Evolutionary conservation across 768 basidiomycete species (phyloP).

Genomic region (Galerina marginata): DNA sequence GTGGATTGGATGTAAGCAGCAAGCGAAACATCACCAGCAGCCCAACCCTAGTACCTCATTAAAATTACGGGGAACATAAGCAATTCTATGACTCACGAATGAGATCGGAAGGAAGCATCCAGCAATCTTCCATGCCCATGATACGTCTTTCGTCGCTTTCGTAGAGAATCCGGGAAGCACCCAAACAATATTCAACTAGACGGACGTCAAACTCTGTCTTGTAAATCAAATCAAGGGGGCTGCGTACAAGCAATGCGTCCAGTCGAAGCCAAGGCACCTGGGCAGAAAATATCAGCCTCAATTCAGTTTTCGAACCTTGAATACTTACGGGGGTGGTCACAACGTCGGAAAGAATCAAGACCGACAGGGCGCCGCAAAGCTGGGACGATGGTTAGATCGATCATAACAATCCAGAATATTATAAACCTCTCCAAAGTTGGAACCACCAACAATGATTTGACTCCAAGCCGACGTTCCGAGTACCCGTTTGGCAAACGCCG

Average conservation of each 20-base stretch:
- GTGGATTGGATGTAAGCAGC: slow-evolving; percentile 39
- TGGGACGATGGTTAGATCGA: background rate
- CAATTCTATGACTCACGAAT: slow-evolving; percentile 19
- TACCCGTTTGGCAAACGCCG: slow-evolving; percentile 36
- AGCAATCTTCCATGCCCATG: slow-evolving; percentile 38
- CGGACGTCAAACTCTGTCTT: background rate
- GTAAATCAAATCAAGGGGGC: background rate
- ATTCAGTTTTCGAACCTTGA: background rate
- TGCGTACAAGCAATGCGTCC: slow-evolving; percentile 31
- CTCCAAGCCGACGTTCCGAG: slow-evolving; percentile 36
- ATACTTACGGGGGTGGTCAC: slow-evolving; percentile 33
- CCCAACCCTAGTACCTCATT: slow-evolving; percentile 33
- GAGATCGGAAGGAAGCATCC: slow-evolving; percentile 39
- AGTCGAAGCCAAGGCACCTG: slow-evolving; percentile 37
- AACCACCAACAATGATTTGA: slow-evolving; percentile 40
- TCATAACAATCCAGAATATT: too few relatives aligned
- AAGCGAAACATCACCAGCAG: slow-evolving; percentile 40
- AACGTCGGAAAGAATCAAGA: slow-evolving; percentile 33
- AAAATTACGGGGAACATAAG: background rate
- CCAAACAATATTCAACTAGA: slow-evolving; percentile 37
- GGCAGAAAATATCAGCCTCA: background rate
- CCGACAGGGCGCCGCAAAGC: slow-evolving; percentile 34
- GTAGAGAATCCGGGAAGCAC: slow-evolving; percentile 32
- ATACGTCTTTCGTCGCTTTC: slow-evolving; percentile 26
- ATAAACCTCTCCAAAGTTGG: slow-evolving; percentile 37